phyloP scores from a whole-genome alignment of 1,284 basidiomycete species.

The Flammula alnicola region DNA sequence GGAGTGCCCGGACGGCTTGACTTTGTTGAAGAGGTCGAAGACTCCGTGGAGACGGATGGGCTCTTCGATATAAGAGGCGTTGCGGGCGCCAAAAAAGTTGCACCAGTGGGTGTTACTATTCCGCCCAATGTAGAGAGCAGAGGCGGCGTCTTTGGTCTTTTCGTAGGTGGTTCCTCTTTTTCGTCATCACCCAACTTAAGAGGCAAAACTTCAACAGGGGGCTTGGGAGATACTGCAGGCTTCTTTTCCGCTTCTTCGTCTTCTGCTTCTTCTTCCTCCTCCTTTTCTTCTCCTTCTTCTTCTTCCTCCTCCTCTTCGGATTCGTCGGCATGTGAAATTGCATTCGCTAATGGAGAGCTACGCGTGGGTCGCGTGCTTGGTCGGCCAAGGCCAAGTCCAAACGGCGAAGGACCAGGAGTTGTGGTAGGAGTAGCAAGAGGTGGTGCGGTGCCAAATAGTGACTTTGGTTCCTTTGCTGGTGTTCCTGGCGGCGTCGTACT shows the following conservation, averaged over 20 bases:
- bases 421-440: conserved; percentile 26
- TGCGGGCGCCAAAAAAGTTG: conserved; percentile 15
- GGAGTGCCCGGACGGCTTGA: conserved; percentile 1
- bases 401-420: conserved; percentile 37
- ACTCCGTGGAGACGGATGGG: not conserved
- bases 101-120: conserved; percentile 13
- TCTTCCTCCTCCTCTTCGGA: conserved; percentile 34
- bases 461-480: conserved; percentile 44
- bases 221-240: conserved; percentile 37
- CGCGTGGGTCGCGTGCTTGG: conserved; percentile 62
- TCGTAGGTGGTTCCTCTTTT: conserved; percentile 18
- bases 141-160: conserved; percentile 50
- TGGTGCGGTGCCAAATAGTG: conserved; percentile 24
- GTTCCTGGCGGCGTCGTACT: conserved; percentile 59
- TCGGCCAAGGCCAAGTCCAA: conserved; percentile 49
- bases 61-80: not conserved
- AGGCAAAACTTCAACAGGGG: conserved; percentile 35
- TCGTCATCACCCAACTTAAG: conserved; percentile 27
- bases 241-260: conserved; percentile 15
- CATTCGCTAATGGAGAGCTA: conserved; percentile 64
- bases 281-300: conserved; percentile 27
- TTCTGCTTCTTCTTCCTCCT: conserved; percentile 29
- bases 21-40: conserved; percentile 4
- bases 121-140: conserved; percentile 31
- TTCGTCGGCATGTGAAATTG: conserved; percentile 45